A percentile compares a stretch with the other conserved stretches of the same genome.
These are phyloP conservation scores for Zygosaccharomyces lentus DNA, from an alignment of 805 yeast species.

Conservation along the genomic window DNA sequence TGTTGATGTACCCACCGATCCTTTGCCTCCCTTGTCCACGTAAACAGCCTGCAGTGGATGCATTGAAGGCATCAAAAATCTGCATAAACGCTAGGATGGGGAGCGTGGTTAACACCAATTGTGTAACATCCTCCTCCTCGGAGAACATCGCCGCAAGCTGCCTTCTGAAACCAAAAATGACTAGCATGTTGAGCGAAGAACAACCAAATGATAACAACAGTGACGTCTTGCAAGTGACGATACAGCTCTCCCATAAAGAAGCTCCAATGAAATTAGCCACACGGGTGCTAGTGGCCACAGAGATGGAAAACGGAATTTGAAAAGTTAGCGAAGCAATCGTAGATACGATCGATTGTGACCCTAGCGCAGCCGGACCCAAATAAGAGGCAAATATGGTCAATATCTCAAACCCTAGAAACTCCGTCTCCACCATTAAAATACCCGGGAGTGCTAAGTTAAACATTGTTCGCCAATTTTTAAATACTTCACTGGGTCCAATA, in stretches of 20 bases:
- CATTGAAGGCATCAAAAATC: constrained; percentile 62
- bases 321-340: constrained; percentile 65
- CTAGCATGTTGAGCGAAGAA: constrained; percentile 43
- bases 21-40: constrained; percentile 66
- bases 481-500: constrained; percentile 37
- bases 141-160: constrained; percentile 54
- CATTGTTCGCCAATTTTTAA: constrained; percentile 62
- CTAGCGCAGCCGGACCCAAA: constrained; percentile 61
- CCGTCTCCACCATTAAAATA: constrained; percentile 70
- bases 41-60: constrained; percentile 69
- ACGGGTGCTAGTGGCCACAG: constrained; percentile 72
- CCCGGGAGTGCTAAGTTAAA: constrained; percentile 66
- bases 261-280: constrained; percentile 76
- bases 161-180: constrained; percentile 42
- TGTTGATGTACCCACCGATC: constrained; percentile 37
- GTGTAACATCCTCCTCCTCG: constrained; percentile 52
- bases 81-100: constrained; percentile 67
- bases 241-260: constrained; percentile 43
- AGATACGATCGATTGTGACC: constrained; percentile 69
- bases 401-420: constrained; percentile 74
- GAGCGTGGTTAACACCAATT: constrained; percentile 47
- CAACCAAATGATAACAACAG: constrained; percentile 39
- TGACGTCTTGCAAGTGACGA: constrained; percentile 43
- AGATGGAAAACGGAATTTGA: constrained; percentile 72
- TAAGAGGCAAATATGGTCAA: constrained; percentile 65